Base-by-base conservation (phyloP, 768 basidiomycete genomes). In the Leccinum truebloodii region DNA sequence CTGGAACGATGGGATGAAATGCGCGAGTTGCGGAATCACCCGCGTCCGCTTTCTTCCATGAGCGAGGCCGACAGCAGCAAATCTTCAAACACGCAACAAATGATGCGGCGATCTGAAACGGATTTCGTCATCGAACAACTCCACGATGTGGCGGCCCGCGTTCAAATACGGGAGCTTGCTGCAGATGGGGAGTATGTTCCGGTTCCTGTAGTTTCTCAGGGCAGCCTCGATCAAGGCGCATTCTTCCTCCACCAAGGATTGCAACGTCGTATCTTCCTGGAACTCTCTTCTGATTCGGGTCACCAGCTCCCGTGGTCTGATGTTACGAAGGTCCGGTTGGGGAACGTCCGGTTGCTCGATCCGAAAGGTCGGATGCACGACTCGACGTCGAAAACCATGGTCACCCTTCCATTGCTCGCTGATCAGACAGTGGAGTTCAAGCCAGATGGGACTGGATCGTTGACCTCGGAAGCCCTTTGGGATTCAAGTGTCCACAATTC, bases 1-100 rank as follows among this genome's bases (percentile, higher is more conserved):
- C 78, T 98, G 75, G 94, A 95, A 69, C 84, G 90, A 58, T 97
- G 94, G 95, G 96, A 98, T 69, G 91, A 95, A 70, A 82, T 92
- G 80, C 86, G 94, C 35, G 95, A 98, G 64, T 85, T 89, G 52
- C 84, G 85, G 63, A 75, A 78, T 60, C 77, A 70, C 68, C 76
- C 75, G 63, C 72, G 63, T 39, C 73, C 79, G 48, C 70, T 77
- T 51, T 75, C 71, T 57, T 57, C 70, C 26, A 60, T 55, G 30
- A 66, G 67, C 39, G 71, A 69, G 52, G 22, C 59, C 3, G 82
- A 84, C 51, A 75, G 65, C 51, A 75, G 65, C 63, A 74, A 72
- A 48, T 76, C 83, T 2, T 73, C 79, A 32, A 75, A 72, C 54
- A 67, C 82, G 24, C 86, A 86, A 26, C 86, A 86, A n/a, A 80